Base-by-base conservation (phyloP, 495 filamentous ascomycete species). In the Neurospora sp. region DNA sequence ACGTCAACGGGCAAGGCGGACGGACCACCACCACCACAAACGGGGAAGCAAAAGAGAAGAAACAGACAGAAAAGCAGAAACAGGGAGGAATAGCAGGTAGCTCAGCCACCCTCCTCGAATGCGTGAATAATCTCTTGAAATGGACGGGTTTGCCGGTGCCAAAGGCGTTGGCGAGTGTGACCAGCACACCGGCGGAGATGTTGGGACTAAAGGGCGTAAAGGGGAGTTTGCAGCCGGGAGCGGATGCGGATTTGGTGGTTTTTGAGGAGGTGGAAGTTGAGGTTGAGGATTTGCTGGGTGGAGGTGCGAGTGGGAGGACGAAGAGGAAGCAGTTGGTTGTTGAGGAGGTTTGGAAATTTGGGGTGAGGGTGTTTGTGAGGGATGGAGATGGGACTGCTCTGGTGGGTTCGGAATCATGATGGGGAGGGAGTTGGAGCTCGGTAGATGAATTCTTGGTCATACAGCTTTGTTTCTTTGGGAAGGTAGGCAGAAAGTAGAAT, bases 181-280 rank as follows among this genome's bases (percentile, higher is more conserved):
- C 93, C 2, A 84, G 85, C 16, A 91, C 90, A 10, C 93, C 93
- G 12, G 93, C 93, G 2, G 84, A 84, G 20, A 91, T 96, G 89
- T 80, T 96, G 35, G 90, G 90, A 1, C 71, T 94, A 60, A 77
- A 89, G 69, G 86, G 84, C 4, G 81, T 88, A 35, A 95, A 95
- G 84, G 93, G 93, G 0, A 85, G 80, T 1, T 79, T 96, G 72
- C 86, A 88, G 3, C 84, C 86, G 40, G 92, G 89, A 23, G 91
- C 91, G 4, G 93, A 96, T 86, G 93, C 93, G 2, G 93, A 96
- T 82, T 78, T 96, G 72, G 88, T 95, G 35, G 86, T 95, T 2
- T 79, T 95, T 72, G 88, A 86, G 11, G 89, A 92, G 77, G 82
- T 78, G 39, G 42, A 38, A 0, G 9, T 8, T n/a, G 44, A 73